phyloP scores from a whole-genome alignment of 345 rosid species.

The Boechera divaricarpa region DNA sequence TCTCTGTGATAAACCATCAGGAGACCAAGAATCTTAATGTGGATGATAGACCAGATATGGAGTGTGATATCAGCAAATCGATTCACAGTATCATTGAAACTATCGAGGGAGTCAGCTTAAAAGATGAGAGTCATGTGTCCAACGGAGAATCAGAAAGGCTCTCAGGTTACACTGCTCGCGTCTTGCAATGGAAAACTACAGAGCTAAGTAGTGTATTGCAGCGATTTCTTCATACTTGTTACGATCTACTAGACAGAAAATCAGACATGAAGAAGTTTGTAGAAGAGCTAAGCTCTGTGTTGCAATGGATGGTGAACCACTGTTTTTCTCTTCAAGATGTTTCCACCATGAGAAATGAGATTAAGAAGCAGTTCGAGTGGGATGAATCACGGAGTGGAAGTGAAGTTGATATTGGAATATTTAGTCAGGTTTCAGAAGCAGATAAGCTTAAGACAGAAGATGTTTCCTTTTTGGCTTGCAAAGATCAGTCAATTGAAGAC shows the following conservation, averaged over 20 bases:
- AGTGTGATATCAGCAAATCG: slow-evolving; percentile 59
- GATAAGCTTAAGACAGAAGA: slow-evolving; percentile 39
- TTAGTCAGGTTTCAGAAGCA: slow-evolving; percentile 49
- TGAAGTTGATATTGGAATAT: slow-evolving; percentile 60
- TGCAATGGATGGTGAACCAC: slow-evolving; percentile 88
- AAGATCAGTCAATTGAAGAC: slow-evolving; percentile 32
- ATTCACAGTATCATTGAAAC: slow-evolving; percentile 67
- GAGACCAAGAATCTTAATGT: slow-evolving; percentile 35
- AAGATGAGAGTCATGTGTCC: slow-evolving; percentile 51
- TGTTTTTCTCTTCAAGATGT: slow-evolving; percentile 95
- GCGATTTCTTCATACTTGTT: slow-evolving; percentile 68
- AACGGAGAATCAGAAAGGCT: slow-evolving; percentile 55
- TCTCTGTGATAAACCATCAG: slow-evolving; percentile 24
- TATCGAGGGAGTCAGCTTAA: slow-evolving; percentile 66
- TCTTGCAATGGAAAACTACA: slow-evolving; percentile 89
- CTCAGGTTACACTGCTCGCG: slow-evolving; percentile 72
- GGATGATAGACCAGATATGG: slow-evolving; percentile 38
- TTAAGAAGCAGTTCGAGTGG: slow-evolving; percentile 69
- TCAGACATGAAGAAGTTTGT: slow-evolving; percentile 62
- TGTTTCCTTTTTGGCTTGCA: slow-evolving; percentile 27
- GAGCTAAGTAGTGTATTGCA: slow-evolving; percentile 62
- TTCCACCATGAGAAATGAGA: slow-evolving; percentile 82
- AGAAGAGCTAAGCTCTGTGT: slow-evolving; percentile 59
- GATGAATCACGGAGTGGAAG: slow-evolving; percentile 71
- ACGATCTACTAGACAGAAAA: slow-evolving; percentile 65